These are phyloP conservation scores for Posidonia oceanica DNA, from an alignment of 116 monocot species.

Conservation along the genomic window DNA sequence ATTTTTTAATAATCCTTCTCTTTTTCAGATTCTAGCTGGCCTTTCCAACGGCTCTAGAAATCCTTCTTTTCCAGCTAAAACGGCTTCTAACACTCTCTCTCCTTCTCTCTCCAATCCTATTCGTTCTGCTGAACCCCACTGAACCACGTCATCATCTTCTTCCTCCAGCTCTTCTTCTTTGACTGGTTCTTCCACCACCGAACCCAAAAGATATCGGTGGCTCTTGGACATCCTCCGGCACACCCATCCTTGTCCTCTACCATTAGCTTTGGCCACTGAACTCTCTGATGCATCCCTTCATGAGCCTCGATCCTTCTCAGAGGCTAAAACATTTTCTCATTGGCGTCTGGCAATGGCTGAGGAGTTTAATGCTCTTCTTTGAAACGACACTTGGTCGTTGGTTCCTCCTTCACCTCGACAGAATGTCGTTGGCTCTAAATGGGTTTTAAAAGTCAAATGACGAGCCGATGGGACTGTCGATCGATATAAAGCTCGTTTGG, in stretches of 20 bases:
- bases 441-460: not conserved
- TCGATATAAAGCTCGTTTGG: not conserved
- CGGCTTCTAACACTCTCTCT: too few relatives aligned
- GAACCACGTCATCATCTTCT: not conserved
- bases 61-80: not conserved
- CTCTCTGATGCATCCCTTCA: not conserved
- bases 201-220: not conserved
- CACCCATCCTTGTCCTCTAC: not conserved
- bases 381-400: conserved; percentile 1
- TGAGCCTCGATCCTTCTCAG: not conserved
- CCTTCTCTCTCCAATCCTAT: not conserved
- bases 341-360: not conserved
- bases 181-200: not conserved
- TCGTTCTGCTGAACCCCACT: not conserved
- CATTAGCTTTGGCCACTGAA: not conserved
- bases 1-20: too few relatives aligned
- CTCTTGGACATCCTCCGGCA: not conserved
- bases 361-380: conserved; percentile 1
- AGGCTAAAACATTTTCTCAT: not conserved
- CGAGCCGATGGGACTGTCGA: not conserved
- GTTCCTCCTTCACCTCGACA: not conserved
- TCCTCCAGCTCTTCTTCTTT: not conserved
- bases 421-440: conserved; percentile 4
- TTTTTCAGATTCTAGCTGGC: not conserved
- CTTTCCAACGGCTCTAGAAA: too few relatives aligned